Base-by-base conservation (phyloP, 2,329 filamentous ascomycete genomes). In the Pyrenophora tritici-repentis region DNA sequence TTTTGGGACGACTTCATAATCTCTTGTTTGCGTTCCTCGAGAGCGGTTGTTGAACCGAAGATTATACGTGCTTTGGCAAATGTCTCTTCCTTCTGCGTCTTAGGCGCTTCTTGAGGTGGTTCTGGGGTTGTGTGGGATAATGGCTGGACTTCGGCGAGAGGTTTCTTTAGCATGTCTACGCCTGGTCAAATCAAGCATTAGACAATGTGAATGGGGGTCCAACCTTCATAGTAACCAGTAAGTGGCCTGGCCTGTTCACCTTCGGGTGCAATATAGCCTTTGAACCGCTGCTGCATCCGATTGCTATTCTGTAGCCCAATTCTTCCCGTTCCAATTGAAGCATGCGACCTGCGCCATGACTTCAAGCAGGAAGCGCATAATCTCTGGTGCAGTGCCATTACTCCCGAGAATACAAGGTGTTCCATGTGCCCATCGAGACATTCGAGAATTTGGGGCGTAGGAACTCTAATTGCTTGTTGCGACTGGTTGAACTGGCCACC, bases 21-120 rank as follows among this genome's bases (percentile, higher is more conserved):
- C 37, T 83, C 79, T 53, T 85, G 83, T 56, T 82, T 81, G 34
- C 88, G 81, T 65, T 91, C 86, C 32, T 83, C 82, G 1, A 91
- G 89, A 0, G 87, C 85, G 12, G 94, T 81, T 7, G 86, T 84
- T 6, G 89, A 89, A 16, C 91, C 91, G 67, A 99, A 97, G 26
- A 97, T 82, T 65, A 95, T 84, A 37, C 85, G 76, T 45, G 86
- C 83, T 66, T 80, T 82, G 35, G 72, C 78, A 17, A 84, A 79
- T 33, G 79, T 81, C 47, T 84, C 79, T 60, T 85, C 79, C 42
- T 79, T 79, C 14, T 78, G 73, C 2, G 79, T 77, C 46, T 76
- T 76, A 2, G 78, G 76, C 13, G 65, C 14, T 71, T 63, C 40
- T 75, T 69, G 31, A 67, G 68, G 65, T 9, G 69, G 64, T 16